Evolutionary conservation across 176 grass and related monocot genomes (phyloP).

Genomic region (Rhynchospora breviuscula): DNA sequence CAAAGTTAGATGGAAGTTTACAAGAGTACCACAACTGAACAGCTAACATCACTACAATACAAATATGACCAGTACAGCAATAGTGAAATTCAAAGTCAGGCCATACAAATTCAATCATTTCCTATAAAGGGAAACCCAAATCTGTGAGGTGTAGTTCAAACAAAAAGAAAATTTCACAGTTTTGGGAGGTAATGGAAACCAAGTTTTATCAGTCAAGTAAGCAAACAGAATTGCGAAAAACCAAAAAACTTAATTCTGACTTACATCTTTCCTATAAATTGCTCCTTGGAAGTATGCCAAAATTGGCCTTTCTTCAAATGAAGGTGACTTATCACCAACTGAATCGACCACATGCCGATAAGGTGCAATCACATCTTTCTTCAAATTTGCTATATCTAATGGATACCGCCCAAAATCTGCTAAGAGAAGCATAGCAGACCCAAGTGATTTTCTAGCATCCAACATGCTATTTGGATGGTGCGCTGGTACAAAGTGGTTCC

Average conservation of each 20-base stretch:
- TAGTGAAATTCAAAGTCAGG: not conserved
- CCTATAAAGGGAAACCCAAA: not conserved
- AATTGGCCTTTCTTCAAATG: constrained; percentile 39
- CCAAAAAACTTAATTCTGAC: constrained; percentile 1
- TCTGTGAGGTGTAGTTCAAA: not conserved
- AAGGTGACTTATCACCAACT: constrained; percentile 41
- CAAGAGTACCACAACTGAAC: not conserved
- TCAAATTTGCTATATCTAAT: constrained; percentile 59
- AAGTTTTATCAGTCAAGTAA: not conserved
- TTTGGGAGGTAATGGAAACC: not conserved
- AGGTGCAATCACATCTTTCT: constrained; percentile 74
- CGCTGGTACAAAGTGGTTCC: constrained; percentile 62
- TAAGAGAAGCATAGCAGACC: constrained; percentile 65
- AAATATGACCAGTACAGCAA: not conserved
- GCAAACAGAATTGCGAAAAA: not conserved
- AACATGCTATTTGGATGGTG: constrained; percentile 93
- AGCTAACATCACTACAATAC: not conserved
- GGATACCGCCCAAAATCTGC: constrained; percentile 81
- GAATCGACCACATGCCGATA: constrained; percentile 71
- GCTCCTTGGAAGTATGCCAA: constrained; percentile 79
- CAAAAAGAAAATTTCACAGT: not conserved
- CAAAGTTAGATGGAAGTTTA: not conserved
- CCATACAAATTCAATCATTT: not conserved
- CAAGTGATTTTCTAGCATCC: constrained; percentile 50
- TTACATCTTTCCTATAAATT: constrained; percentile 80